A percentile compares a stretch with the other conserved stretches of the same genome.
phyloP scores from a whole-genome alignment of 2,329 filamentous ascomycete genomes.

The Cercospora sp. region DNA sequence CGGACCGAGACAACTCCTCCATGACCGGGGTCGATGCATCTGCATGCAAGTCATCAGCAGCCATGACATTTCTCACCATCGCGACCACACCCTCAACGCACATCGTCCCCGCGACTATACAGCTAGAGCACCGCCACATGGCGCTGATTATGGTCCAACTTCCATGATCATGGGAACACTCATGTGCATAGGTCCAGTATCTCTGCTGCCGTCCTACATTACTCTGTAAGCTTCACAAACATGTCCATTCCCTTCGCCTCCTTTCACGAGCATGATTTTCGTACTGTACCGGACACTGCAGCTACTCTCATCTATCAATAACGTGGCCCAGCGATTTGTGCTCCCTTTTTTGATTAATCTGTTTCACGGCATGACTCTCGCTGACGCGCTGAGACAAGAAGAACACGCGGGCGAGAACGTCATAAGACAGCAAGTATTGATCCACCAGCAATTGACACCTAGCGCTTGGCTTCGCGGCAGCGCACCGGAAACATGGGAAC shows the following conservation, averaged over 20 bases:
- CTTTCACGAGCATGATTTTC: slow-evolving; percentile 8
- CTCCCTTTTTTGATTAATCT: slow-evolving; percentile 2
- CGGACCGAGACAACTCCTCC: neutral
- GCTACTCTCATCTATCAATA: neutral
- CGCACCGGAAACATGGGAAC: neutral
- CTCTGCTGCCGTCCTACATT: slow-evolving; percentile 1
- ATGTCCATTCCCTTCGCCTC: neutral
- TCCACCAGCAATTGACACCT: neutral
- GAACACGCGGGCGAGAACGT: slow-evolving; percentile 4
- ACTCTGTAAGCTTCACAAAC: slow-evolving; percentile 8
- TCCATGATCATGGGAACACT: slow-evolving; percentile 6
- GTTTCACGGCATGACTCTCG: slow-evolving; percentile 9
- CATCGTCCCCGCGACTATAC: slow-evolving; percentile 1
- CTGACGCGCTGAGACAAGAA: neutral
- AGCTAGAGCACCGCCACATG: slow-evolving; percentile 10
- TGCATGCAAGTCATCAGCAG: slow-evolving; percentile 15
- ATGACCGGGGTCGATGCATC: slow-evolving; percentile 11
- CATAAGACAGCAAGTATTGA: neutral
- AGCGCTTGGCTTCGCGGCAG: neutral
- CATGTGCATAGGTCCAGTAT: neutral
- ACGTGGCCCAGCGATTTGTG: slow-evolving; percentile 9
- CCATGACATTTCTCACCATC: slow-evolving; percentile 7
- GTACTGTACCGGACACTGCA: slow-evolving; percentile 2
- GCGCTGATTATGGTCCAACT: neutral
- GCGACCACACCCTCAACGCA: slow-evolving; percentile 12